Evolutionary conservation across 495 filamentous ascomycete species (phyloP).

Genomic region (Penicillium maclennaniae): DNA sequence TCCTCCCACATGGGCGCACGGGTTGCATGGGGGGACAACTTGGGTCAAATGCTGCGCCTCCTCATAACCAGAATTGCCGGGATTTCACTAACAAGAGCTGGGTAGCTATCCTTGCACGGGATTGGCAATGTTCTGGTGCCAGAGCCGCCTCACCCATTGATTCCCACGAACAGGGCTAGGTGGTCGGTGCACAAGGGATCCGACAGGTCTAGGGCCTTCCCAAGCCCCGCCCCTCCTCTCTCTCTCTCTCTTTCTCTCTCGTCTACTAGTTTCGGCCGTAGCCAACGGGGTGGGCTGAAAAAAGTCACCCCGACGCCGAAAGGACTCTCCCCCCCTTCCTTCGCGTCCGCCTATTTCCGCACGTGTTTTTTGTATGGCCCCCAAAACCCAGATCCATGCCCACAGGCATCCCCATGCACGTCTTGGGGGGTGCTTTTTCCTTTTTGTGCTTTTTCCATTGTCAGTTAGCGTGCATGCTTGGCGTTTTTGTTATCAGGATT

Average conservation of each 20-base stretch:
- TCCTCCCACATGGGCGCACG: not conserved
- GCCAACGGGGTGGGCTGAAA: not conserved
- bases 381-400: no score
- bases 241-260: not conserved
- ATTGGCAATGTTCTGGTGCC: not conserved
- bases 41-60: not conserved
- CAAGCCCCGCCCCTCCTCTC: not conserved
- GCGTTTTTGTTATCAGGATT: not conserved
- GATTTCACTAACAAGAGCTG: not conserved
- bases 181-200: no score
- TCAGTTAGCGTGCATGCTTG: conserved; percentile 5
- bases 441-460: conserved; percentile 1
- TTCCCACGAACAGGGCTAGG: not conserved
- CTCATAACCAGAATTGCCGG: not conserved
- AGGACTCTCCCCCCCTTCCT: not conserved
- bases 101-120: not conserved
- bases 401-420: not conserved
- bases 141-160: not conserved
- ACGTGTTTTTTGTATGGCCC: not conserved
- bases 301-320: not conserved
- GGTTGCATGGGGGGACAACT: no score
- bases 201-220: no score
- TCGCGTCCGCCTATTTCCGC: not conserved
- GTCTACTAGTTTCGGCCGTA: not conserved
- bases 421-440: not conserved